Conservation (phyloP, 1,284 basidiomycete genomes). For the Schizophyllum amplum region DNA sequence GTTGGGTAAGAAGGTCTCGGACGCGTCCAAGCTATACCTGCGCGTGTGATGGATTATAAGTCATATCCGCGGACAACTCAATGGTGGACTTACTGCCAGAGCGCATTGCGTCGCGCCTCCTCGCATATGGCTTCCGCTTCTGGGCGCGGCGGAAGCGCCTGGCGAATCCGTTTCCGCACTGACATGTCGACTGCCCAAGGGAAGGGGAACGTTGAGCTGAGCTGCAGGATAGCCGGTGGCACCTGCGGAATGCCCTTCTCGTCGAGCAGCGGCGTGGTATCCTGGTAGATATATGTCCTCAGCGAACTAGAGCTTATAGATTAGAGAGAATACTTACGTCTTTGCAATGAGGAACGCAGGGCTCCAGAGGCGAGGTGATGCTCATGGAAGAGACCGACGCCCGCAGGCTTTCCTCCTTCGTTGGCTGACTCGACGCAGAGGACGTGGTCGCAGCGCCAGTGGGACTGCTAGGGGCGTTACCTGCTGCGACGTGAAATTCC, state of each 20-base stretch:
- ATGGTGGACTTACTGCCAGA: conserved; percentile 56
- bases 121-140: conserved; percentile 52
- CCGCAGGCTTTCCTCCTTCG: conserved; percentile 9
- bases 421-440: conserved; percentile 12
- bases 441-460: conserved; percentile 10
- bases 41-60: conserved; percentile 12
- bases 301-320: too few species aligned
- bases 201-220: conserved; percentile 56
- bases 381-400: not conserved
- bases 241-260: conserved; percentile 27
- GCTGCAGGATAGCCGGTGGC: conserved; percentile 46
- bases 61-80: conserved; percentile 7
- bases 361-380: not conserved
- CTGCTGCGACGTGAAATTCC: conserved; percentile 30
- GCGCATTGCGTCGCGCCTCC: conserved; percentile 51
- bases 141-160: conserved; percentile 44
- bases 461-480: conserved; percentile 4
- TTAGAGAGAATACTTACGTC: not conserved
- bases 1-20: conserved; percentile 58
- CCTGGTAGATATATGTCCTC: not conserved
- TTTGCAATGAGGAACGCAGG: not conserved
- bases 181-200: conserved; percentile 50
- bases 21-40: conserved; percentile 60
- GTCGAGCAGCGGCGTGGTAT: conserved; percentile 4
- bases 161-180: conserved; percentile 50